A percentile compares a stretch with the other conserved stretches of the same genome.
phyloP scores from a whole-genome alignment of 1,139 yeast genomes.

The Debaryomyces sp. region DNA sequence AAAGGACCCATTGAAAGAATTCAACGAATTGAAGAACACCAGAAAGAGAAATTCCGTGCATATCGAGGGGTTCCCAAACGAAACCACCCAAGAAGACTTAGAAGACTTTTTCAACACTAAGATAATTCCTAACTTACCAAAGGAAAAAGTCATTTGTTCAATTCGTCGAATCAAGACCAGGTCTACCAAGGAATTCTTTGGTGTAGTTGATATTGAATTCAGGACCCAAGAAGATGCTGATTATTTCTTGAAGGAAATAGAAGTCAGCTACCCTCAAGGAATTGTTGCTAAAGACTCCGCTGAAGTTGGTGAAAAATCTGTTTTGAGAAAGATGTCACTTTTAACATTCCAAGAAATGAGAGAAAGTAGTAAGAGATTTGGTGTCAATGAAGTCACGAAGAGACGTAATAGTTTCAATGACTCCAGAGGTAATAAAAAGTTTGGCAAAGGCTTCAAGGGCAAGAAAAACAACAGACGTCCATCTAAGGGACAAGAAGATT shows the following conservation, averaged over 20 bases:
- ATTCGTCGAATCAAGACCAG: constrained; percentile 59
- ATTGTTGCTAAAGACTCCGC: constrained; percentile 49
- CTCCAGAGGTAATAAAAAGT: constrained; percentile 34
- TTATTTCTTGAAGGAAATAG: constrained; percentile 57
- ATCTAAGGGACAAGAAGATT: constrained; percentile 5
- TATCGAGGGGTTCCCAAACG: constrained; percentile 72
- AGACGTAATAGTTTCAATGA: constrained; percentile 52
- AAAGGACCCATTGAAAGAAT: constrained; percentile 70
- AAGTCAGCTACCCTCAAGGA: constrained; percentile 63
- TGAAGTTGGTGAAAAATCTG: constrained; percentile 43
- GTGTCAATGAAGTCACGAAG: constrained; percentile 53
- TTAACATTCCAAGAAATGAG: constrained; percentile 54
- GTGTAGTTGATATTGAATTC: constrained; percentile 87
- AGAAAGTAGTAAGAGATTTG: constrained; percentile 52
- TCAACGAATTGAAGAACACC: constrained; percentile 67
- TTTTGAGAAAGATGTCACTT: constrained; percentile 51
- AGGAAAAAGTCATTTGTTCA: constrained; percentile 39
- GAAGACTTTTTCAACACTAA: constrained; percentile 66
- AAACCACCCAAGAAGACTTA: constrained; percentile 71
- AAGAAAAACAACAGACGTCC: constrained; percentile 13
- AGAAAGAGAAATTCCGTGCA: constrained; percentile 76
- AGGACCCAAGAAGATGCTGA: constrained; percentile 72
- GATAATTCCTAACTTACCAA: constrained; percentile 39
- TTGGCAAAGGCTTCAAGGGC: constrained; percentile 31
- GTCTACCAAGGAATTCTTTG: constrained; percentile 66